phyloP scores from a whole-genome alignment of 2,329 filamentous ascomycete species.

The Colletotrichum sp. region DNA sequence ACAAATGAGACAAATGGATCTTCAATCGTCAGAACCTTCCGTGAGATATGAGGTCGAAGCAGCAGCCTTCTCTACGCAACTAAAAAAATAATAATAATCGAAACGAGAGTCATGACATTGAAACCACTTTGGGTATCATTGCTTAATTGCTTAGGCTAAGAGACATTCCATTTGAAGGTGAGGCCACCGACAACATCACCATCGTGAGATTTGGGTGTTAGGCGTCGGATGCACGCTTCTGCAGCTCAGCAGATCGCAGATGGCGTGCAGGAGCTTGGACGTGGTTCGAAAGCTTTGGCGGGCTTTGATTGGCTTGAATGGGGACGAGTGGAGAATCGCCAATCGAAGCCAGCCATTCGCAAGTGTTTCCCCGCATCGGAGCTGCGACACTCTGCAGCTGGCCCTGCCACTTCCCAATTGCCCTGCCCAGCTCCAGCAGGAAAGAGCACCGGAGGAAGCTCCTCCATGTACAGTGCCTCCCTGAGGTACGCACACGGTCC shows the following conservation, averaged over 20 bases:
- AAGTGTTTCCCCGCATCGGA: slow-evolving; percentile 13
- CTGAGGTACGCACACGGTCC: background rate
- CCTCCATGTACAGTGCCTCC: background rate
- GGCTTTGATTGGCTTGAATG: background rate
- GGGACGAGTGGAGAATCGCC: background rate
- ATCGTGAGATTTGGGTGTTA: background rate
- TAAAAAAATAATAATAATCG: no score
- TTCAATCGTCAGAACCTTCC: background rate
- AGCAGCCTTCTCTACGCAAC: rapidly evolving
- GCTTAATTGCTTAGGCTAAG: rapidly evolving
- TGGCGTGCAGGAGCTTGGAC: slow-evolving; percentile 21
- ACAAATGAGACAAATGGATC: background rate
- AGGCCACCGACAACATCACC: background rate
- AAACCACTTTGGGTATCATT: rapidly evolving
- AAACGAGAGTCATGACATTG: rapidly evolving
- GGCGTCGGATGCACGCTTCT: background rate
- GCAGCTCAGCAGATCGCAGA: slow-evolving; percentile 7
- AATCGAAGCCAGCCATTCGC: background rate
- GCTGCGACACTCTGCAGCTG: background rate
- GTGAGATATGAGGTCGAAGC: background rate
- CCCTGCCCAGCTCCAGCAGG: background rate
- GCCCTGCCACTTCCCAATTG: background rate
- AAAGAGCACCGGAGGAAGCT: background rate
- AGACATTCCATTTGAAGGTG: rapidly evolving
- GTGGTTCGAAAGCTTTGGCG: background rate